Conservation (phyloP, 2,329 filamentous ascomycete genomes). For the Fusarium graminum region DNA sequence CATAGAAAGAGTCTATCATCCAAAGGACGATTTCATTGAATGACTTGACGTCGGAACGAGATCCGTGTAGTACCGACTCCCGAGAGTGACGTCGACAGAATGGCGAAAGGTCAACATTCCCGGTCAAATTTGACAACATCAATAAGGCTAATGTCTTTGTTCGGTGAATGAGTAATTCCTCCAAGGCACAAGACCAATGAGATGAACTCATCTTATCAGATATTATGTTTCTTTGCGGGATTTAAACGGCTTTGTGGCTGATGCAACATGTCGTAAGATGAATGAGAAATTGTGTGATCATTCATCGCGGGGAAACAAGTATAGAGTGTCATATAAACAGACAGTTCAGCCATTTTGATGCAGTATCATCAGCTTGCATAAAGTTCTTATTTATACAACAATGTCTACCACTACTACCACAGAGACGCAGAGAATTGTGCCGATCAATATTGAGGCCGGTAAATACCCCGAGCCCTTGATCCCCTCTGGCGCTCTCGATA, state of each 20-base stretch:
- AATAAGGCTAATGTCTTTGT: not conserved
- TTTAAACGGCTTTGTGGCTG: not conserved
- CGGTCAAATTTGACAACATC: not conserved
- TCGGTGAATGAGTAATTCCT: not conserved
- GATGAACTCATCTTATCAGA: not conserved
- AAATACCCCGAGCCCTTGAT: constrained; percentile 18
- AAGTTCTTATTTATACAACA: too few species aligned
- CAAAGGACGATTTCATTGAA: not conserved
- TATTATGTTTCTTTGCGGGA: not conserved
- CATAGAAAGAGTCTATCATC: not conserved
- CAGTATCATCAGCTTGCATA: not conserved
- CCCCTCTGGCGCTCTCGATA: constrained; percentile 20
- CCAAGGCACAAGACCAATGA: not conserved
- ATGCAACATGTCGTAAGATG: constrained; percentile 10
- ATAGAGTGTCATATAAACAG: not conserved
- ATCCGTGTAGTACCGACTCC: not conserved
- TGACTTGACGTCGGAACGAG: not conserved
- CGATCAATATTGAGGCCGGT: constrained; percentile 8
- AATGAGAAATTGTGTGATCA: constrained; percentile 19
- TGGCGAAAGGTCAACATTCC: not conserved
- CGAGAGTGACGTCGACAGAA: not conserved
- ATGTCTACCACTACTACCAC: not conserved
- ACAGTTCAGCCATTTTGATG: not conserved
- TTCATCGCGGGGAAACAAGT: not conserved
- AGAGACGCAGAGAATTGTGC: constrained; percentile 18